Evolutionary conservation across 2,329 filamentous ascomycete species (phyloP).

Genomic region (Thielaviopsis musarum): DNA sequence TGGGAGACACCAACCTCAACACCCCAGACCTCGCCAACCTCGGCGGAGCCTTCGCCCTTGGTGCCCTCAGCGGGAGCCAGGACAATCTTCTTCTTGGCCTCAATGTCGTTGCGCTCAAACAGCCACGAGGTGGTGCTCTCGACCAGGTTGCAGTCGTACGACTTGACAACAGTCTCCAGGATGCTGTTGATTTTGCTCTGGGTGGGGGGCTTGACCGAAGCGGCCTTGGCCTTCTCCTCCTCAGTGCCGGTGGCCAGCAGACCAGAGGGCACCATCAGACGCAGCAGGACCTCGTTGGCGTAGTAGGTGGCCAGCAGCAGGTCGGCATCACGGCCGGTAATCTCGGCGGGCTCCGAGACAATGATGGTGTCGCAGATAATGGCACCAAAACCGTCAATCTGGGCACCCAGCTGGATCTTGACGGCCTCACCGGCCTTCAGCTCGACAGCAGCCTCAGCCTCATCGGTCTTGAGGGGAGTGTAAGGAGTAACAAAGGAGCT

Average conservation of each 20-base stretch:
- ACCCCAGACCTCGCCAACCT: constrained; percentile 90
- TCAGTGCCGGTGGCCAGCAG: constrained; percentile 68
- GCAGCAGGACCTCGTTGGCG: constrained; percentile 84
- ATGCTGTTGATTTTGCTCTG: constrained; percentile 76
- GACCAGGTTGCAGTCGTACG: constrained; percentile 80
- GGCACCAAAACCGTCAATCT: constrained; percentile 92
- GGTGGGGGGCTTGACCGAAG: constrained; percentile 63
- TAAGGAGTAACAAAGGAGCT: constrained; percentile 91
- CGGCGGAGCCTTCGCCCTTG: constrained; percentile 79
- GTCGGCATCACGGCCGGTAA: constrained; percentile 69
- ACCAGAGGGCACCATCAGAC: constrained; percentile 83
- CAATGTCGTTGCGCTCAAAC: constrained; percentile 94
- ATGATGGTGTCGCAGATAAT: constrained; percentile 91
- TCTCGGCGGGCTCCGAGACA: constrained; percentile 45
- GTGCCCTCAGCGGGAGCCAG: constrained; percentile 69
- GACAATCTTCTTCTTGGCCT: constrained; percentile 95
- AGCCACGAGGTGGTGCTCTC: constrained; percentile 98
- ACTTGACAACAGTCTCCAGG: constrained; percentile 80
- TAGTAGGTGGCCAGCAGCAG: constrained; percentile 83
- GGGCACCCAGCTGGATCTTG: constrained; percentile 98
- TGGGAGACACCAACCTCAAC: constrained; percentile 89
- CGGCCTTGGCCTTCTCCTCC: constrained; percentile 88
- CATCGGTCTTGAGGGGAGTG: constrained; percentile 76
- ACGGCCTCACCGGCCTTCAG: constrained; percentile 75
- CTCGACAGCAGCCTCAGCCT: constrained; percentile 62